Conservation (phyloP, 345 rosid species). For the Leavenworthia alabamica region DNA sequence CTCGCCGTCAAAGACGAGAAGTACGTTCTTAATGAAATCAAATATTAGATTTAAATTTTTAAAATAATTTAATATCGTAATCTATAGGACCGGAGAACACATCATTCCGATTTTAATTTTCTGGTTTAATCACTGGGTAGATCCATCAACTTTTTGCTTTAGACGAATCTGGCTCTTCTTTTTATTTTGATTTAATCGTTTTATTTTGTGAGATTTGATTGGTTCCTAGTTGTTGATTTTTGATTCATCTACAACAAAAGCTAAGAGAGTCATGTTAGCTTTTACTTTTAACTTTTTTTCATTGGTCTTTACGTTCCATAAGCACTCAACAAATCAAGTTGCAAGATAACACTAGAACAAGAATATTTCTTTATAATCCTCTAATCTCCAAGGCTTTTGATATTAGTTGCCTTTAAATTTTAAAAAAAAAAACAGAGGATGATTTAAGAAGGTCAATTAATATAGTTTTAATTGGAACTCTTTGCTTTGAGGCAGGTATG, state of each 20-base stretch:
- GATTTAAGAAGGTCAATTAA: not conserved
- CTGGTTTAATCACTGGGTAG: no score
- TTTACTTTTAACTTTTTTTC: slow-evolving; percentile 6
- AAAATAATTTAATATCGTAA: no score
- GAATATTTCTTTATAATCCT: slow-evolving; percentile 12
- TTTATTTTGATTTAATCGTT: no score
- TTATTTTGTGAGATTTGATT: slow-evolving; percentile 7
- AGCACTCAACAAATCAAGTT: slow-evolving; percentile 23
- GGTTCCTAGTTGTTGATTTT: slow-evolving; percentile 18
- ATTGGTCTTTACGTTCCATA: slow-evolving; percentile 3
- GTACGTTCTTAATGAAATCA: slow-evolving; percentile 35
- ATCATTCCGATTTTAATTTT: not conserved
- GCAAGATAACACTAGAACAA: slow-evolving; percentile 20
- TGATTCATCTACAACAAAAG: slow-evolving; percentile 10
- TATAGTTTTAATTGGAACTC: slow-evolving; percentile 33
- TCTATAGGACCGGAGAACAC: not conserved
- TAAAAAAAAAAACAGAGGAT: slow-evolving; percentile 7
- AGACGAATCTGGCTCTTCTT: no score
- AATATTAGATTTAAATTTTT: not conserved
- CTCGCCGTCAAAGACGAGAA: slow-evolving; percentile 95
- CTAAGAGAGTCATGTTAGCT: slow-evolving; percentile 20
- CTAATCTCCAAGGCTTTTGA: not conserved
- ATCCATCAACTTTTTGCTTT: no score
- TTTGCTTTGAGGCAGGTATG: slow-evolving; percentile 27
- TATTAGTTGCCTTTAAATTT: not conserved